These are phyloP conservation scores for Rhizophagus sp. DNA, from an alignment of 192 early-diverging fungal species.

Conservation along the genomic window DNA sequence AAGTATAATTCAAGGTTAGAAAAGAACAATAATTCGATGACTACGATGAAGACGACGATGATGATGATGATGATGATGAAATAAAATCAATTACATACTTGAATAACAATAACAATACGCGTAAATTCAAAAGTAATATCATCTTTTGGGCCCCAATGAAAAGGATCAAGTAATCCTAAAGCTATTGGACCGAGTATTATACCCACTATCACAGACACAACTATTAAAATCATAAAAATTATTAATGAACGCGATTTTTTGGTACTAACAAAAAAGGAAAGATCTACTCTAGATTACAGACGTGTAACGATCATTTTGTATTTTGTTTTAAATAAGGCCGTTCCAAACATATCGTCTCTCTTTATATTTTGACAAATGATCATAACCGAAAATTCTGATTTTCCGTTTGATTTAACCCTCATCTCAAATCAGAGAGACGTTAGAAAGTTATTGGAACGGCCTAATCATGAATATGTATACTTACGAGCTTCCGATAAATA, in stretches of 20 bases:
- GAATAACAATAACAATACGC: slow-evolving; percentile 81
- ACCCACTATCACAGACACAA: slow-evolving; percentile 83
- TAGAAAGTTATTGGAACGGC: too few relatives aligned
- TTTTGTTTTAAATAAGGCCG: too few relatives aligned
- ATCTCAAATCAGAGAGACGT: too few relatives aligned
- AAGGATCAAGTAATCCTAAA: slow-evolving; percentile 71
- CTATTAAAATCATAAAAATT: slow-evolving; percentile 34
- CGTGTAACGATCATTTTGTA: too few relatives aligned
- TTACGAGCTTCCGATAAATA: slow-evolving; percentile 78
- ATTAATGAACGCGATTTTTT: not conserved
- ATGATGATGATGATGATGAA: not conserved
- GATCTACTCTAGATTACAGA: not conserved
- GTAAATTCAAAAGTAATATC: slow-evolving; percentile 70
- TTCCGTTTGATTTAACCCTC: too few relatives aligned
- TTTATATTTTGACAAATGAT: too few relatives aligned
- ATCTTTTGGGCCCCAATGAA: slow-evolving; percentile 50
- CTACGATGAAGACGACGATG: too few relatives aligned
- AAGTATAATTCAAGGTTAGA: slow-evolving; percentile 6
- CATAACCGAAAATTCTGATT: too few relatives aligned
- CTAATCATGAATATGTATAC: slow-evolving; percentile 24
- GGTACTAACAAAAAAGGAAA: not conserved
- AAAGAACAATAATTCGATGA: not conserved
- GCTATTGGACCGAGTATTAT: slow-evolving; percentile 81
- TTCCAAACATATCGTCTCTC: too few relatives aligned
- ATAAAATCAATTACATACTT: slow-evolving; percentile 42